Evolutionary conservation across 139 green algal species (phyloP), one percentile per base, ranked within the genome.

Genomic region (Closterium sp.): DNA sequence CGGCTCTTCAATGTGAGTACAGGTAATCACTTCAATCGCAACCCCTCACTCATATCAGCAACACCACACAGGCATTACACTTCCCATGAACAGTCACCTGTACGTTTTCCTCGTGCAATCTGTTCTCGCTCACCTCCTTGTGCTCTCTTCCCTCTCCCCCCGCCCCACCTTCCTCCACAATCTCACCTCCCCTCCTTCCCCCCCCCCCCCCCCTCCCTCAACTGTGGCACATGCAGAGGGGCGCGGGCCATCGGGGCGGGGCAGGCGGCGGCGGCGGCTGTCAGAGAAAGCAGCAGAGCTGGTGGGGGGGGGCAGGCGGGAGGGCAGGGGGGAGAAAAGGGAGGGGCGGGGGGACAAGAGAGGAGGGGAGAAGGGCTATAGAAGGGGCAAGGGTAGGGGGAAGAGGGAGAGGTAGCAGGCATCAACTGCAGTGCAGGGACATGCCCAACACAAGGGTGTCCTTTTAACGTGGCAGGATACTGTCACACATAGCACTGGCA

Each of bases 201-300:
- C 50, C 50, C 50, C 62, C 19, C 5, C 62, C 62, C 62, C 50
- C 62, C 3, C 10, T 27, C 42, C 42, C 42, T 86, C 24, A 9
- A 9, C 22, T 32, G 21, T 29, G 85, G 88, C 11, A 31, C 3
- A 2, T 29, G 89, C 89, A 91, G 89, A 91, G 11, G 89, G 84
- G 89, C 32, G 84, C 9, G 9, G 28, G 32, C 31, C 34, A 13
- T 30, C 88, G 13, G 90, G 87, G 29, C 86, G 90, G 30, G 50
- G 27, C 24, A 91, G 31, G 87, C 91, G 90, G 38, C 79, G 84
- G 89, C 73, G 89, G 34, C 79, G 84, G 89, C 38, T 91, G 30
- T 91, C 89, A 28, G 89, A 91, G 38, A 91, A 91, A 31, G 89
- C 31, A 28, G 89, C 89, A 91, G 89, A 91, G 38, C 89, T 91